Conservation (phyloP, 345 rosid species). For the Microthlaspi erraticum region DNA sequence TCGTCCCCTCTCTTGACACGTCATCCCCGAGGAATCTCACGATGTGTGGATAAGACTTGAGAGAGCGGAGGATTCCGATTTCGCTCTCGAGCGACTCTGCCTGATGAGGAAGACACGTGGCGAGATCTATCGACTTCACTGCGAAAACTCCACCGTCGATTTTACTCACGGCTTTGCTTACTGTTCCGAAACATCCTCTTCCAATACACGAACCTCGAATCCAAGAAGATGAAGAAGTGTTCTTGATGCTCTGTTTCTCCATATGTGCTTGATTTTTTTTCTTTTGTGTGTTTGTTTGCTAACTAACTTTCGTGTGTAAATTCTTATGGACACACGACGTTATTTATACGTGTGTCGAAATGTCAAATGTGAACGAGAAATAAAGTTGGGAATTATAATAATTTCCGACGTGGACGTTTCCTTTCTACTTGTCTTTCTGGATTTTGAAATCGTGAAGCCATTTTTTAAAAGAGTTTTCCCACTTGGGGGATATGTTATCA, state of each 20-base stretch:
- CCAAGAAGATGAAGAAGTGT: constrained; percentile 49
- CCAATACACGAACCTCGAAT: constrained; percentile 59
- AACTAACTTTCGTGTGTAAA: constrained; percentile 38
- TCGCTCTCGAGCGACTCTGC: constrained; percentile 62
- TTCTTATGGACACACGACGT: constrained; percentile 36
- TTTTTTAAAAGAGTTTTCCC: constrained; percentile 27
- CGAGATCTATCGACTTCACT: constrained; percentile 60
- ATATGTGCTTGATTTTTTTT: constrained; percentile 8
- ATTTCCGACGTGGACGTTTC: constrained; percentile 41
- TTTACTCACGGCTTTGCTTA: constrained; percentile 49
- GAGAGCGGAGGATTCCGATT: constrained; percentile 55
- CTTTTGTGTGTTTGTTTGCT: not conserved
- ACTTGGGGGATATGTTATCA: constrained; percentile 17
- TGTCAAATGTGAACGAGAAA: constrained; percentile 41
- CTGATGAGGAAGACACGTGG: constrained; percentile 47
- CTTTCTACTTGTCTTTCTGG: constrained; percentile 43
- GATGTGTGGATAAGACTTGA: constrained; percentile 53
- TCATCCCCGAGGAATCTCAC: constrained; percentile 63
- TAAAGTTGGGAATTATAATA: constrained; percentile 39
- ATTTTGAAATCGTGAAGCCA: constrained; percentile 42
- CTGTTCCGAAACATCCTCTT: constrained; percentile 68
- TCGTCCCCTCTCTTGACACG: constrained; percentile 44
- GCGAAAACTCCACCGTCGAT: constrained; percentile 57
- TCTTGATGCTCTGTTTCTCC: constrained; percentile 32
- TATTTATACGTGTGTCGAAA: constrained; percentile 41